Evolutionary conservation across 257 asterid genomes (phyloP), one percentile per base, ranked within the genome.

Genomic region (Petunia axillaris): DNA sequence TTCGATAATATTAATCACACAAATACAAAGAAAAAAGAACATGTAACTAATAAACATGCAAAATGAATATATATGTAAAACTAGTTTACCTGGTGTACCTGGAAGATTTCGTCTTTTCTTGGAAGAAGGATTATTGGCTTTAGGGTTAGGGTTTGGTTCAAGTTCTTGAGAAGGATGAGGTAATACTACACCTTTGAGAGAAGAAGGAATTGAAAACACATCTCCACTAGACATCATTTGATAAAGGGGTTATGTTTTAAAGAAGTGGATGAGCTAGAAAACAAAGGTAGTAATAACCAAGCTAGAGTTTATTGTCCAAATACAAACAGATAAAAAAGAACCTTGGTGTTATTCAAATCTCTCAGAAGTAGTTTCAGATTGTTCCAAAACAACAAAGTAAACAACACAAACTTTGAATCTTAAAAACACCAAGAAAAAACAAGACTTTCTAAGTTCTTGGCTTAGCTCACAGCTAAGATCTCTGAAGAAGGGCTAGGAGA

Each of bases 51-150:
- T 63, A 50, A 14, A 14, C 44, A 1, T 16, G 41, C 43, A 36
- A 64, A 39, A 39, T 68, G 58, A 59, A 25, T 11, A 58, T 57
- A 52, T 75, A 75, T n/a, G 4, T 54, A 39, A 13, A 70, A n/a
- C 1, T 75, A 44, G 53, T 64, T 41, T 85, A 95, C 99, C 99
- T 76, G 98, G 98, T 14, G 89, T 91, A 41, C 99, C 98, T 0
- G 97, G 99, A 25, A 90, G 97, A 85, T 91, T 95, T 85, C 99
- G 80, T 82, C 79, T 87, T 91, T 90, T 95, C 90, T 92, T 95
- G 80, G 90, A 64, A 70, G 87, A 54, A 38, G 90, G 81, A 76
- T 73, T 85, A 76, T 73, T 85, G 35, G 95, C 65, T 52, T 71
- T 88, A 71, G 87, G 92, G 87, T 88, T 91, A 75, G 93, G 88